Base-by-base conservation (phyloP, 1,139 yeast genomes). In the Pichia sp. region DNA sequence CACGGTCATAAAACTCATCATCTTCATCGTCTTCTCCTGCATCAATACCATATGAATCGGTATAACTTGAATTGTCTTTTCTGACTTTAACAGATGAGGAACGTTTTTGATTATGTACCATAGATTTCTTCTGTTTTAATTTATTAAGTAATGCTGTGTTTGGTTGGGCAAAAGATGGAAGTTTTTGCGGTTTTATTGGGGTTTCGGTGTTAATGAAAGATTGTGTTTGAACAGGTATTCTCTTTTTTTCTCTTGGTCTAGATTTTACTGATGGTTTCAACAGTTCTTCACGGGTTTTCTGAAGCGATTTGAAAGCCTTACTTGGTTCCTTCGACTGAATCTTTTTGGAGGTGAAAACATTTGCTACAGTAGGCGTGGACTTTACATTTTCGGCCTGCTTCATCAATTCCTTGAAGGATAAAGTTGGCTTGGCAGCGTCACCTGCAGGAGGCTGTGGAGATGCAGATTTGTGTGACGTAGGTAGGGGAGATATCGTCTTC, bases 401-500 rank as follows among this genome's bases (percentile, higher is more conserved):
- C 86, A 83, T 81, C 49, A 84, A 65, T 47, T 82, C 86, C 41
- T 73, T 74, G 56, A 81, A 84, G 9, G 79, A 71, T 59, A 81
- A 61, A 55, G 80, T 81, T 53, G 78, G 74, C 0, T 57, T 44
- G 3, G 64, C 57, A 9, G 54, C 33, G 3, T 43, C 27, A 50
- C 27, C 41, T 27, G 29, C 28, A 5, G 43, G 37, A 16, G 53
- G 37, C 23, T 47, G 9, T 4, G 48, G 43, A n/a, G 37, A 8
- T 29, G 23, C n/a, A 34, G 36, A 4, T 8, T 11, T 11, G 33
- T 31, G 8, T 8, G 33, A 31, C 45, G 37, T 29, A 27, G 42
- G 8, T 10, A 33, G n/a, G 8, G 10, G 8, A 16, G 23, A 16
- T 16, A 16, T 16, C 10, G 7, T 23, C 16, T 10, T 23, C 11